phyloP scores from a whole-genome alignment of 306 rosid genomes.

The Coriaria nepalensis region DNA sequence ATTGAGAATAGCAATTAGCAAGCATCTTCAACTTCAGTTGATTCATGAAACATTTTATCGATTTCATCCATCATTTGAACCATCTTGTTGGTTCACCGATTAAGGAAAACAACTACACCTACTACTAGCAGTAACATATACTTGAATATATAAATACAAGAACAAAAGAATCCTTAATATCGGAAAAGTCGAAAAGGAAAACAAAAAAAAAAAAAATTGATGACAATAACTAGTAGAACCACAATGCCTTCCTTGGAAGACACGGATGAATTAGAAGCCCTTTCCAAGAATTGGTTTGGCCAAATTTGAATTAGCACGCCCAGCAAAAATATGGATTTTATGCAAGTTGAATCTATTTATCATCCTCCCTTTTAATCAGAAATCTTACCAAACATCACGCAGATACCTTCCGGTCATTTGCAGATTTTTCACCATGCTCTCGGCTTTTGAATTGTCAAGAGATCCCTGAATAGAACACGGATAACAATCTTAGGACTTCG shows the following conservation, averaged over 20 bases:
- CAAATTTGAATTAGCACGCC: constrained; percentile 1
- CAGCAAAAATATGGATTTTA: too few relatives aligned
- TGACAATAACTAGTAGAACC: constrained; percentile 2
- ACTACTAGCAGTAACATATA: constrained; percentile 15
- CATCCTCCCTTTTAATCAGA: background rate
- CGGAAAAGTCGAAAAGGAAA: constrained; percentile 1
- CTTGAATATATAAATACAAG: constrained; percentile 25
- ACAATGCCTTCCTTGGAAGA: constrained; percentile 3
- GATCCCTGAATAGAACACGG: constrained; percentile 56
- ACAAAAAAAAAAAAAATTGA: constrained; percentile 8
- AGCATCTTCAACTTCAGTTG: background rate
- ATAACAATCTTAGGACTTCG: background rate
- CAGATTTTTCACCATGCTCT: constrained; percentile 83
- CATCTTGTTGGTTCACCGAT: constrained; percentile 33
- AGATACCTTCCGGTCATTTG: constrained; percentile 77
- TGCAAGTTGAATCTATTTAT: too few relatives aligned
- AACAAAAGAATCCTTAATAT: constrained; percentile 34
- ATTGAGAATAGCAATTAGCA: too few relatives aligned
- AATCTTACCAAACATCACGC: constrained; percentile 87
- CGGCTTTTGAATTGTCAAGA: constrained; percentile 72
- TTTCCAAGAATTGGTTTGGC: too few relatives aligned
- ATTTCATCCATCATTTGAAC: constrained; percentile 26
- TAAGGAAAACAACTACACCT: constrained; percentile 30
- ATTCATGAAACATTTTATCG: constrained; percentile 8
- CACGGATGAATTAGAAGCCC: background rate